Base-by-base conservation (phyloP, 306 rosid genomes). In the Boehmeria nivea region DNA sequence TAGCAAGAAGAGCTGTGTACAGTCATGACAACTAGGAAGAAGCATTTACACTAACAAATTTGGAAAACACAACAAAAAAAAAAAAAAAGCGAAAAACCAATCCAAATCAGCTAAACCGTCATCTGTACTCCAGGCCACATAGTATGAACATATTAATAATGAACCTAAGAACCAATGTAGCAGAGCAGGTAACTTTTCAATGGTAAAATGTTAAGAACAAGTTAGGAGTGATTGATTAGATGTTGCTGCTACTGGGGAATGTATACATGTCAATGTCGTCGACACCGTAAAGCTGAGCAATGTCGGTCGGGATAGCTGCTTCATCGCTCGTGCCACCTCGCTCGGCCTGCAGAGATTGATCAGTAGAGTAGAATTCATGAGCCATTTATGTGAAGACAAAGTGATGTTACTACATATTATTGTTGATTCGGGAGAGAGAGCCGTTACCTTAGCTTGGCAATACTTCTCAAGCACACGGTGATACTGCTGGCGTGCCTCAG, bases 401-500 rank as follows among this genome's bases (percentile, higher is more conserved):
- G 38, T 5, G 38, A 4, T 33, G 38, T 33, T n/a, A n/a, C n/a
- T n/a, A n/a, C n/a, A n/a, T n/a, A n/a, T 28, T 28, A 28, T 28
- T 3, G 34, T 3, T 8, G 34, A 28, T 8, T 28, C 34, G n/a
- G n/a, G n/a, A n/a, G n/a, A n/a, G 11, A 33, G 11, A 33, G 38
- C 7, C 11, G 66, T 59, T 67, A 93, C 99, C 95, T 87, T 87
- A 68, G 84, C 84, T 81, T 73, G 77, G 19, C 74, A 79, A 70
- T 76, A 79, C 72, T 71, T 71, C 60, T 78, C 72, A 67, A 87
- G 86, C 77, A 85, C 59, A 61, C 96, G 99, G 11, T 51, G 82
- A 75, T 93, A 93, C 71, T 93, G 99, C 51, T 72, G 81, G 10
- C 94, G 84, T 16, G 96, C 99, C 64, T 62, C 72, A 0, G 74